Conservation (phyloP, 164 flowering plant species). For the Nymphaea thermarum region DNA sequence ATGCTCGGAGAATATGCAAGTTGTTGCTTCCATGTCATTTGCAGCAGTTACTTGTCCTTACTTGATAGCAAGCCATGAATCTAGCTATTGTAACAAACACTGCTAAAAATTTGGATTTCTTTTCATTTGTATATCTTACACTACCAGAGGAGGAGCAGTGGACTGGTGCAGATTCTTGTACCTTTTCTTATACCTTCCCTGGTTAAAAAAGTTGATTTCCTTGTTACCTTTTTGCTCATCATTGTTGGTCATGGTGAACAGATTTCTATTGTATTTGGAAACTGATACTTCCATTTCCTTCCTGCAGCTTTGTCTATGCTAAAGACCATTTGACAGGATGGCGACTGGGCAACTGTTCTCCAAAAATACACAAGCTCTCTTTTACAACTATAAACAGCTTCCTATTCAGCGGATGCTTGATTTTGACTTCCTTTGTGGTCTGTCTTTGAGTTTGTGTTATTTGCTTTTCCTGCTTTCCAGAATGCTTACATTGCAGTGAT, state of each 20-base stretch:
- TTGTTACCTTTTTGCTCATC: not conserved
- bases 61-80: too few species aligned
- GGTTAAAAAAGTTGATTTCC: too few species aligned
- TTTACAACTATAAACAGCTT: constrained; percentile 94
- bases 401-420: constrained; percentile 99
- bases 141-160: too few species aligned
- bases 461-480: constrained; percentile 25
- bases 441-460: constrained; percentile 4
- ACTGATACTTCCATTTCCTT: not conserved
- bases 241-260: not conserved
- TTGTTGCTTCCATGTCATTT: too few species aligned
- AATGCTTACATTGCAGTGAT: too few species aligned
- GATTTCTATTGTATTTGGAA: not conserved
- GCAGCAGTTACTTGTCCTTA: too few species aligned
- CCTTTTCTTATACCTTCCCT: too few species aligned
- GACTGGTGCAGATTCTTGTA: too few species aligned
- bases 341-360: constrained; percentile 81
- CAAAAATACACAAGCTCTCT: constrained; percentile 83
- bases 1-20: too few species aligned
- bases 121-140: too few species aligned
- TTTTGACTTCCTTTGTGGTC: constrained; percentile 97
- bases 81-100: too few species aligned
- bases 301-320: not conserved
- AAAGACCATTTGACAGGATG: not conserved
- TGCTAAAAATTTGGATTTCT: too few species aligned